phyloP scores from a whole-genome alignment of 768 basidiomycete species.

The Boletales sp. region DNA sequence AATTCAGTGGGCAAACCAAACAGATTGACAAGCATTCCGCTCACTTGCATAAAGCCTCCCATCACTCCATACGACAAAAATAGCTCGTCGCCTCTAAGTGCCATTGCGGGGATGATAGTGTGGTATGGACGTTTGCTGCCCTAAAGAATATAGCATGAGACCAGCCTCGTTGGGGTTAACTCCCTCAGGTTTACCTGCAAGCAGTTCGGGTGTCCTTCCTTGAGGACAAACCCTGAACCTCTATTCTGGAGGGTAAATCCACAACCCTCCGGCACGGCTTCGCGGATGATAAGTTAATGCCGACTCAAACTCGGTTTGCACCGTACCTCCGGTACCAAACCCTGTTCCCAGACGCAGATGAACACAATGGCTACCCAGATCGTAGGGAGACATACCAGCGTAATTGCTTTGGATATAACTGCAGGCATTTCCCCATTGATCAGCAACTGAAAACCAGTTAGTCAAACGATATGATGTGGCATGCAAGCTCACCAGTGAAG shows the following conservation, averaged over 20 bases:
- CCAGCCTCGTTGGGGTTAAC: background rate
- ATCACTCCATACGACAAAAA: slow-evolving; percentile 90
- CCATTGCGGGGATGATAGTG: slow-evolving; percentile 92
- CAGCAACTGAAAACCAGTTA: slow-evolving; percentile 51
- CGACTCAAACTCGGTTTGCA: background rate
- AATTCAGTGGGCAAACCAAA: background rate
- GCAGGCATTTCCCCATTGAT: slow-evolving; percentile 87
- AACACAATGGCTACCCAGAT: background rate
- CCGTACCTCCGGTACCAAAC: slow-evolving; percentile 82
- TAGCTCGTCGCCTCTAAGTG: slow-evolving; percentile 70
- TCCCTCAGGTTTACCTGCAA: slow-evolving; percentile 49
- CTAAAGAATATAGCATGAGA: slow-evolving; percentile 30
- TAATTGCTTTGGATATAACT: slow-evolving; percentile 90
- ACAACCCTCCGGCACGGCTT: slow-evolving; percentile 88
- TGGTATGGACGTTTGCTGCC: slow-evolving; percentile 87
- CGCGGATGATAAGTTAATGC: slow-evolving; percentile 4
- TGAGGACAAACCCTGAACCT: slow-evolving; percentile 78
- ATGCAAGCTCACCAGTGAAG: slow-evolving; percentile 64
- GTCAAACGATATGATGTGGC: background rate
- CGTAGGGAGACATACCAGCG: slow-evolving; percentile 46
- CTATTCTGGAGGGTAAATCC: slow-evolving; percentile 97
- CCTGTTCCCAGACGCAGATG: slow-evolving; percentile 38
- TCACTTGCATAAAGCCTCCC: slow-evolving; percentile 87
- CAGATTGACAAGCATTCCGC: background rate
- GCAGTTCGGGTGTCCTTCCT: slow-evolving; percentile 80